phyloP scores from a whole-genome alignment of 805 yeast species.

The Kodamaea jinghongensis region DNA sequence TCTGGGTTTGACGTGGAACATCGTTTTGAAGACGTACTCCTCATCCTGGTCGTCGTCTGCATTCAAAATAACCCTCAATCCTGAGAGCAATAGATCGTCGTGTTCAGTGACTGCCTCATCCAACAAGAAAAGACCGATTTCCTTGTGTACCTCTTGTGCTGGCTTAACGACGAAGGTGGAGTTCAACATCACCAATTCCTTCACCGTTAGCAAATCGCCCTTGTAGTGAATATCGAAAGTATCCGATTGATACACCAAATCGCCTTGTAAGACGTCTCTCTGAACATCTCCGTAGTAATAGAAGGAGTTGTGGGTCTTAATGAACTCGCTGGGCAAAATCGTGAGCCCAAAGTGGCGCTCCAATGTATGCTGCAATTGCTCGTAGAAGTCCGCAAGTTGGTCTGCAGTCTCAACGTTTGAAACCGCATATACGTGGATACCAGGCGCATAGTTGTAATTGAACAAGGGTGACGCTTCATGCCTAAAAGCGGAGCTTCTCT shows the following conservation, averaged over 20 bases:
- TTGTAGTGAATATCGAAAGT: not conserved
- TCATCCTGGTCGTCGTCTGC: conserved; percentile 14
- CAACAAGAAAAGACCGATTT: conserved; percentile 36
- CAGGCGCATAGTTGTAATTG: conserved; percentile 23
- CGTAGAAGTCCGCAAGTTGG: conserved; percentile 20
- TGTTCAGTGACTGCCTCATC: conserved; percentile 25
- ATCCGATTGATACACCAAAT: not conserved
- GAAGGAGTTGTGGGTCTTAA: conserved; percentile 23
- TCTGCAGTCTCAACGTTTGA: conserved; percentile 19
- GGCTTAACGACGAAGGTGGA: conserved; percentile 1
- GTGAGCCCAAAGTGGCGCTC: conserved; percentile 2
- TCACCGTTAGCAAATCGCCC: conserved; percentile 4
- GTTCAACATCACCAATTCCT: not conserved
- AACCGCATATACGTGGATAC: conserved; percentile 29
- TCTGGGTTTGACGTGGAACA: conserved; percentile 43
- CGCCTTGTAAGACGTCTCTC: not conserved
- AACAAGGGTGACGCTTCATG: conserved; percentile 18
- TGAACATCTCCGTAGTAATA: conserved; percentile 19
- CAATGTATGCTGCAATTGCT: conserved; percentile 14
- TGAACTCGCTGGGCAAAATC: conserved; percentile 1
- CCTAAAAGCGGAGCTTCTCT: not conserved
- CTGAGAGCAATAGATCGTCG: conserved; percentile 37
- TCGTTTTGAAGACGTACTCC: conserved; percentile 29
- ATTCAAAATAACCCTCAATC: conserved; percentile 31
- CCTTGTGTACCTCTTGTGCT: conserved; percentile 18